Base-by-base conservation (phyloP, 192 early-diverging fungal species). In the Linnemannia exigua region DNA sequence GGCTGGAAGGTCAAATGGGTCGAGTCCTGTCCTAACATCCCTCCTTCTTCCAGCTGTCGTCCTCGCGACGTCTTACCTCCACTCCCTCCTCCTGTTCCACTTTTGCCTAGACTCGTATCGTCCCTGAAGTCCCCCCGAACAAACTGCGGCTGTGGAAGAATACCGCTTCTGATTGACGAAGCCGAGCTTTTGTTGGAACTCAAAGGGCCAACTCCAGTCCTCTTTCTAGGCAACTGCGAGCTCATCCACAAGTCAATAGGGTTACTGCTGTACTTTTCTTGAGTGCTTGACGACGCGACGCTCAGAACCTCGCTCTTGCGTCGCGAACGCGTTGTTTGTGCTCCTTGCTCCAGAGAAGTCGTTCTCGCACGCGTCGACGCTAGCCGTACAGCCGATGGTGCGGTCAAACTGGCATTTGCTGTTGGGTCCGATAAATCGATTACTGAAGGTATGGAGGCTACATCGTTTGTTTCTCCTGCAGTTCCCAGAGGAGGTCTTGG, bases 221-320 rank as follows among this genome's bases (percentile, higher is more conserved):
- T 14, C 38, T 71, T 66, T 19, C 38, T 20, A 66, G 75, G 63
- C 5, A 76, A 31, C 19, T 48, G 41, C 1, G 75, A 6, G 31
- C 19, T 50, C 75, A 76, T 76, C 75, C 75, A 76, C 16, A 31
- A 4, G 35, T 76, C 61, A 15, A 67, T 46, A 0, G 47, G 66
- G 6, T 76, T 76, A 3, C n/a, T 44, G 17, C 33, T 20, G 19
- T 35, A 9, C 36, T 16, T 22, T 3, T 5, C 25, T 5, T 22
- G 48, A 17, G 9, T 0, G 12, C n/a, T 14, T 3, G 48, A 19
- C 33, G 72, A 74, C 0, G 31, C 22, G 7, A 41, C 67, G 37
- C 67, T 69, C 2, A 69, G 19, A 20, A 19, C 67, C 37, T n/a
- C 54, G 25, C 54, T 61, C 54, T 8, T 61, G 11, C 54, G n/a